phyloP scores from a whole-genome alignment of 2,329 filamentous ascomycete species.

The Fusarium penzigii region DNA sequence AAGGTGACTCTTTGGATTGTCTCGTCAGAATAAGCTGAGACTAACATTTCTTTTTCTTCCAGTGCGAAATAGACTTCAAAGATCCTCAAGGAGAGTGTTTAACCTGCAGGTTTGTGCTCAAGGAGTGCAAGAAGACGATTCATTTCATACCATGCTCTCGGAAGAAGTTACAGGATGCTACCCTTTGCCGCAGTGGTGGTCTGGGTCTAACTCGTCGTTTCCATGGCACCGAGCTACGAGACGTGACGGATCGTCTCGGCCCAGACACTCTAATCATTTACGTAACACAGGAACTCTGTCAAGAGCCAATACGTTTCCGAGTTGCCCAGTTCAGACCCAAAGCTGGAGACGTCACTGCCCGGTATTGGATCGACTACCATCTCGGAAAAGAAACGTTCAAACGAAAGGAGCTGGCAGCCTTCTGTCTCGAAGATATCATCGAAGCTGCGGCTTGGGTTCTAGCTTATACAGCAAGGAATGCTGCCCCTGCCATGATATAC shows the following conservation, averaged over 20 bases:
- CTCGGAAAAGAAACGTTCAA: conserved; percentile 26
- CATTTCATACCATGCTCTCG: conserved; percentile 47
- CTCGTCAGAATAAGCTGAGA: no score
- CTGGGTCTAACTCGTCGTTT: conserved; percentile 47
- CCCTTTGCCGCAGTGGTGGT: conserved; percentile 45
- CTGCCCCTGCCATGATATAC: conserved; percentile 25
- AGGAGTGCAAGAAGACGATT: conserved; percentile 47
- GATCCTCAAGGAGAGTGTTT: conserved; percentile 38
- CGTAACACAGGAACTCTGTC: conserved; percentile 41
- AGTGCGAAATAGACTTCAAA: conserved; percentile 41
- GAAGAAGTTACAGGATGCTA: conserved; percentile 43
- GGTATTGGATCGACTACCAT: conserved; percentile 39
- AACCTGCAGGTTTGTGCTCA: conserved; percentile 41
- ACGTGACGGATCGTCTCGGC: conserved; percentile 39
- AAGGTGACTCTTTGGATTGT: conserved; percentile 8
- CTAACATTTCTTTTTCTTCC: background rate
- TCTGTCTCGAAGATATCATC: conserved; percentile 42
- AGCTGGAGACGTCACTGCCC: conserved; percentile 39
- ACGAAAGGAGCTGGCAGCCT: conserved; percentile 38
- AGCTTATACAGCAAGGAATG: conserved; percentile 37
- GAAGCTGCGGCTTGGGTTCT: conserved; percentile 36
- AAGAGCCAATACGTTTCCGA: conserved; percentile 36
- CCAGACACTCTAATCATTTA: conserved; percentile 35
- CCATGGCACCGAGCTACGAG: conserved; percentile 40
- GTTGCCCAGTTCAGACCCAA: conserved; percentile 45